Conservation (phyloP, 2,329 filamentous ascomycete genomes). For the Aspergillus latus region DNA sequence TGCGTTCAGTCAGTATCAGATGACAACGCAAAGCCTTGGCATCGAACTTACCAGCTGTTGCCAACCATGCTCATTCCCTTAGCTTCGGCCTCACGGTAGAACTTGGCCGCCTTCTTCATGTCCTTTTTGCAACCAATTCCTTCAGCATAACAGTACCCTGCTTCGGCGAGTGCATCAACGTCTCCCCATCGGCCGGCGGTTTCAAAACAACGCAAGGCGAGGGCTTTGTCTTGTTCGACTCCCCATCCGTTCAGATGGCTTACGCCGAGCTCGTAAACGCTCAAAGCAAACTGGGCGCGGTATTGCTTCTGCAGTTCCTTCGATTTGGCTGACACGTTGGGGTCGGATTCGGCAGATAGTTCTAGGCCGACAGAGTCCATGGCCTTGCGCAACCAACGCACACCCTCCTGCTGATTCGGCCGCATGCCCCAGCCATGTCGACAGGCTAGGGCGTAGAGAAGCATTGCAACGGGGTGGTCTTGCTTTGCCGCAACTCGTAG, state of each 20-base stretch:
- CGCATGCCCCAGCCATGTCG: slow-evolving; percentile 98
- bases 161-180: slow-evolving; percentile 87
- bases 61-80: slow-evolving; percentile 97
- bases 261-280: slow-evolving; percentile 93
- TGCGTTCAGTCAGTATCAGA: slow-evolving; percentile 37
- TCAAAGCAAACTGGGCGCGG: slow-evolving; percentile 89
- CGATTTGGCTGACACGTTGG: slow-evolving; percentile 52
- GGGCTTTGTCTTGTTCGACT: slow-evolving; percentile 83
- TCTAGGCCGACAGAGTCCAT: slow-evolving; percentile 80
- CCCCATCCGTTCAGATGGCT: slow-evolving; percentile 99
- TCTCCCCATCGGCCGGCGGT: slow-evolving; percentile 96
- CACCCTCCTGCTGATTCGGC: slow-evolving; percentile 82
- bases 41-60: slow-evolving; percentile 81
- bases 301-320: slow-evolving; percentile 72
- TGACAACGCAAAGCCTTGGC: neutral
- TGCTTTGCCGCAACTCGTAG: slow-evolving; percentile 83
- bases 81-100: slow-evolving; percentile 85
- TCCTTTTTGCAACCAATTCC: slow-evolving; percentile 95
- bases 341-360: slow-evolving; percentile 71
- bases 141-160: slow-evolving; percentile 93
- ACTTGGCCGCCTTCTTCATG: slow-evolving; percentile 86
- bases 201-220: slow-evolving; percentile 91
- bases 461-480: slow-evolving; percentile 88
- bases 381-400: slow-evolving; percentile 88
- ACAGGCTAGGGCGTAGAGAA: slow-evolving; percentile 91